Conservation (phyloP, 2,329 filamentous ascomycete genomes). For the Pseudogymnoascus sp. region DNA sequence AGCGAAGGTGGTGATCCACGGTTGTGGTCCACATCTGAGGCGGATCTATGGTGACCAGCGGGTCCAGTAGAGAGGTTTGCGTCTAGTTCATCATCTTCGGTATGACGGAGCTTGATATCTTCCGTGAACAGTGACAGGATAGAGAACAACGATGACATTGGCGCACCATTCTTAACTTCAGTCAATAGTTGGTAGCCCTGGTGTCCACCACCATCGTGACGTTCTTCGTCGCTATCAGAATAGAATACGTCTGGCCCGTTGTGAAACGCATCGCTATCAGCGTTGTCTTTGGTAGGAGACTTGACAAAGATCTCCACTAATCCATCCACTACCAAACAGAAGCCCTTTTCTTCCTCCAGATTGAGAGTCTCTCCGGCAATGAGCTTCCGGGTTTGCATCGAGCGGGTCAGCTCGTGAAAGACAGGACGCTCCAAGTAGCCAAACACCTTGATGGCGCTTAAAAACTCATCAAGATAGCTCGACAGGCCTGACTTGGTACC, state of each 20-base stretch:
- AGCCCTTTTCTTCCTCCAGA: constrained; percentile 94
- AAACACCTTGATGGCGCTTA: constrained; percentile 98
- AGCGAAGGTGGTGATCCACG: constrained; percentile 27
- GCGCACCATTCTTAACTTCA: constrained; percentile 93
- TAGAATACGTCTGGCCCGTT: constrained; percentile 34
- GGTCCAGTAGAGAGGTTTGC: constrained; percentile 31
- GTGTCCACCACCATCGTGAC: constrained; percentile 49
- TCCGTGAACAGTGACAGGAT: constrained; percentile 96
- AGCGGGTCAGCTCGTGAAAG: constrained; percentile 93
- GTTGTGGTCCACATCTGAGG: constrained; percentile 14
- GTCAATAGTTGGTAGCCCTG: constrained; percentile 92
- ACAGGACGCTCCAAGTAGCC: constrained; percentile 93
- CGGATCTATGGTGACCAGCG: constrained; percentile 23
- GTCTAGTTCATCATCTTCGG: constrained; percentile 44
- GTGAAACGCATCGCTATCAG: constrained; percentile 33
- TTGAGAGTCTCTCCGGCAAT: constrained; percentile 93
- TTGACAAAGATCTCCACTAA: constrained; percentile 98
- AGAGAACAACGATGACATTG: constrained; percentile 97
- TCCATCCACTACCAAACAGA: constrained; percentile 94
- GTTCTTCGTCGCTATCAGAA: constrained; percentile 61
- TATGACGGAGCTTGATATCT: constrained; percentile 70
- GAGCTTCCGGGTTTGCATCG: constrained; percentile 95
- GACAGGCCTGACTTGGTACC: constrained; percentile 82
- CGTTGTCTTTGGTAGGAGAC: constrained; percentile 52
- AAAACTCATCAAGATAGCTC: constrained; percentile 96